Evolutionary conservation across 305 asterid genomes (phyloP).

Genomic region (Solanum hybrid): DNA sequence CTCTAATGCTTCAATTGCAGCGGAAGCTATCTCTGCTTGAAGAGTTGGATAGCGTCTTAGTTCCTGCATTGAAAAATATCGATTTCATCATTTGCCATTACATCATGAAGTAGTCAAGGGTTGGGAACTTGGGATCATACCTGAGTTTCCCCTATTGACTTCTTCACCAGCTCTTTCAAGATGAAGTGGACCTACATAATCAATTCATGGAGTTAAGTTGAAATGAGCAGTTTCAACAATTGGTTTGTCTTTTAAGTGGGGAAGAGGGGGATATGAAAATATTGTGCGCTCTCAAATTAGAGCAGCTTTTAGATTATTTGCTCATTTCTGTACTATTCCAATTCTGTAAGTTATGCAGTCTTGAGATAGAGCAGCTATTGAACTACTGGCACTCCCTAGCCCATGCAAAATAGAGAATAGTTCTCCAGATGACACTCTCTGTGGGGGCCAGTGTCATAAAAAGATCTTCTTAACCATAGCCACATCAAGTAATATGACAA

Average conservation of each 20-base stretch:
- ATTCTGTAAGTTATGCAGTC: neutral
- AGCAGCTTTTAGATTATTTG: neutral
- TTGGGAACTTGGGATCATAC: slow-evolving; percentile 1
- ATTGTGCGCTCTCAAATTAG: neutral
- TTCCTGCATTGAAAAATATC: slow-evolving; percentile 18
- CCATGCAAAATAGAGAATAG: neutral
- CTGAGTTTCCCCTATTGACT: slow-evolving; percentile 35
- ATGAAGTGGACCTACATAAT: slow-evolving; percentile 28
- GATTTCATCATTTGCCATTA: neutral
- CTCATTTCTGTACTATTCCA: neutral
- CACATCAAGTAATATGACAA: neutral
- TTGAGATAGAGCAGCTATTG: neutral
- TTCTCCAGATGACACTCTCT: neutral
- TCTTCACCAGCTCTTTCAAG: slow-evolving; percentile 36
- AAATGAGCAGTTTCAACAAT: neutral
- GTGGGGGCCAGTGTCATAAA: neutral
- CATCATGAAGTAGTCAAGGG: neutral
- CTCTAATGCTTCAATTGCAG: slow-evolving; percentile 32
- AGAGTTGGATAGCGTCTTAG: slow-evolving; percentile 32
- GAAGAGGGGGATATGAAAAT: neutral
- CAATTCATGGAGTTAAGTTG: neutral
- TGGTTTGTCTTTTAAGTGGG: neutral
- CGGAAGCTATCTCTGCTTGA: slow-evolving; percentile 21
- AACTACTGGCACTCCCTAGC: neutral
- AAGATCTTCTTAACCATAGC: neutral